Evolutionary conservation across 2,329 filamentous ascomycete species (phyloP), one percentile per base, ranked within the genome.

Genomic region (Colletotrichum neosansevieriae): DNA sequence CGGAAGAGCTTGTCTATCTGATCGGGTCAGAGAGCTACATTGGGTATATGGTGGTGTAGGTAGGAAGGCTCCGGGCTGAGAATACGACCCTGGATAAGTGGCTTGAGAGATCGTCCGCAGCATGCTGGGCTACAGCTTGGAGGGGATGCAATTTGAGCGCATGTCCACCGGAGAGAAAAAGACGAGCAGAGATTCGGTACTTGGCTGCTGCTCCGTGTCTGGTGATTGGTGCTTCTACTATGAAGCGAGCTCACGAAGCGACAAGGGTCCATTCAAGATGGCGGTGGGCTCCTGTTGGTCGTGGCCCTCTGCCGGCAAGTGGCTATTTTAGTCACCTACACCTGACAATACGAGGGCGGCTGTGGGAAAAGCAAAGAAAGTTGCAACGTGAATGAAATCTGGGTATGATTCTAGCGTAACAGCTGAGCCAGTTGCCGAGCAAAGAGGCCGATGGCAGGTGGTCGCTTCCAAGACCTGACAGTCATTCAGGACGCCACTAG

Each of bases 261-360:
- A 51, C 58, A 50, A 50, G 58, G 58, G 15, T 50, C 10, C 45
- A 59, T 47, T 29, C 38, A 45, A 34, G 32, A 42, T 36, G 13
- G 44, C 50, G 51, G 53, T 13, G 59, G 49, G 44, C 42, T 32
- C 40, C 45, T 38, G 51, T 62, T 56, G 63, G 63, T 62, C 32
- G 40, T 13, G 50, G 38, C 5, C 24, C 59, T 63, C 45, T 59
- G 60, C 40, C 53, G 42, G 40, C 12, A 44, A 11, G 49, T 36
- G 49, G 44, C 54, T 51, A 50, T 44, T 59, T 69, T 66, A 56
- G 56, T 42, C 56, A 54, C 56, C 34, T 45, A 10, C 45, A 19
- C 36, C 32, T 40, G 32, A n/a, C 34, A 44, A 69, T 69, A 69
- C 66, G 66, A 69, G 54, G 24, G 21, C 51, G 51, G 29, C 53